These are phyloP conservation scores for Petunia secreta DNA, from an alignment of 257 asterid species.

Conservation along the genomic window DNA sequence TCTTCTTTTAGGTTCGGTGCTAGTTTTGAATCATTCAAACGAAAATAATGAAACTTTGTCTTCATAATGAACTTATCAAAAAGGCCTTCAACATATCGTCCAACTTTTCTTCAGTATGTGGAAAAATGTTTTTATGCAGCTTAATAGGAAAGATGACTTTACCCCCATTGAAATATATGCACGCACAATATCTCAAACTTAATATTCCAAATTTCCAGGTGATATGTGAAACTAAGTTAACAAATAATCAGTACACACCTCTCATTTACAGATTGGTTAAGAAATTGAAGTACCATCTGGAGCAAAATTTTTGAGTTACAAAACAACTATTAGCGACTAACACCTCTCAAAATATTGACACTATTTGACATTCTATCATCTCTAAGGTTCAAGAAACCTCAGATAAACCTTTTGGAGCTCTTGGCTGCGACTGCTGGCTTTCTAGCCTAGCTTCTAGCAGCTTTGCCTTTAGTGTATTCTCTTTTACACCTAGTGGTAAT, in stretches of 20 bases:
- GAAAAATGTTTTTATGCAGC: too few relatives aligned
- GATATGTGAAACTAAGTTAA: not conserved
- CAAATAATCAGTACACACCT: not conserved
- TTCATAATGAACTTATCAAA: not conserved
- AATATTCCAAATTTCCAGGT: not conserved
- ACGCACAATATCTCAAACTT: too few relatives aligned
- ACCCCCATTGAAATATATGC: too few relatives aligned
- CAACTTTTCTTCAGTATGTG: too few relatives aligned
- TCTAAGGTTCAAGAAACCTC: not conserved
- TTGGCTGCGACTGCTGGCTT: conserved; percentile 47
- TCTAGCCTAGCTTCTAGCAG: conserved; percentile 82
- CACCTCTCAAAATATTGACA: conserved; percentile 1
- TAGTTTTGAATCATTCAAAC: not conserved
- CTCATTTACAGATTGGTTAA: not conserved
- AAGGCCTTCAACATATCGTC: not conserved
- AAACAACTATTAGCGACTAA: not conserved
- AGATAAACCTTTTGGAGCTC: conserved; percentile 44
- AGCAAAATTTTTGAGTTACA: conserved; percentile 18
- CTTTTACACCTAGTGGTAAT: conserved; percentile 44
- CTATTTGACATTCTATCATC: not conserved
- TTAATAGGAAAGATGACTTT: too few relatives aligned
- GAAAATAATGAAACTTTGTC: not conserved
- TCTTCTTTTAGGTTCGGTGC: not conserved
- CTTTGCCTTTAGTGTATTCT: conserved; percentile 74
- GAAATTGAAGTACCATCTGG: not conserved